Base-by-base conservation (phyloP, 2,329 filamentous ascomycete species). In the Colletotrichum incanum region DNA sequence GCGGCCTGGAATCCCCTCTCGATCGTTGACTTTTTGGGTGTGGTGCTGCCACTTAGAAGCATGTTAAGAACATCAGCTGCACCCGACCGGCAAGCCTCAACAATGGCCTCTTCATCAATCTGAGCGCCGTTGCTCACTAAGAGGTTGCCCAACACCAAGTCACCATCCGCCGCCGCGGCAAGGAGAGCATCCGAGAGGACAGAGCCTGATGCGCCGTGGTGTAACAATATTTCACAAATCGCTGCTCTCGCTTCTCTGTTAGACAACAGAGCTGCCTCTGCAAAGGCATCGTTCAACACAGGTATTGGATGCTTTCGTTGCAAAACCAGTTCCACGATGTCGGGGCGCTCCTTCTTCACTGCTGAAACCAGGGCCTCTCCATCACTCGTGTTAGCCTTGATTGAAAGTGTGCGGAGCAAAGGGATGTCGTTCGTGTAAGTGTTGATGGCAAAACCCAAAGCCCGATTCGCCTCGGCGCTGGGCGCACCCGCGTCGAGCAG, bases 1-100 rank as follows among this genome's bases (percentile, higher is more conserved):
- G 88, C 87, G 2, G 87, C 88, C 72, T 89, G 86, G 55, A 91
- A 90, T 0, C 86, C 88, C 49, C 84, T 83, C 39, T 85, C 82
- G 4, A 90, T 77, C 0, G 85, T 87, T 8, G 78, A 76, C 59
- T 83, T 83, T 14, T 82, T 82, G 0, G 84, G 77, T 5, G 83
- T 76, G 0, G 76, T 78, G 31, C 83, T 82, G 1, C 84, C 82
- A 31, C 80, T 82, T 0, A 91, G 78, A 0, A 91, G 79, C 77
- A 90, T 85, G 47, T 82, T 78, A 3, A 91, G 76, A 6, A 90
- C 85, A 5, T 86, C 84, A 0, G 83, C 78, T 0, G 85, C 84
- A 0, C 88, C 89, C 0, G 85, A 84, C 2, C 85, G 83, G 41
- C 87, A 89, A 0, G 89, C 88, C 73, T 88, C 86, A 1, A 90